A percentile compares a stretch with the other conserved stretches of the same genome.
Evolutionary conservation across 129 eudicot genomes (phyloP).

Genomic region (Lonicera japonica): DNA sequence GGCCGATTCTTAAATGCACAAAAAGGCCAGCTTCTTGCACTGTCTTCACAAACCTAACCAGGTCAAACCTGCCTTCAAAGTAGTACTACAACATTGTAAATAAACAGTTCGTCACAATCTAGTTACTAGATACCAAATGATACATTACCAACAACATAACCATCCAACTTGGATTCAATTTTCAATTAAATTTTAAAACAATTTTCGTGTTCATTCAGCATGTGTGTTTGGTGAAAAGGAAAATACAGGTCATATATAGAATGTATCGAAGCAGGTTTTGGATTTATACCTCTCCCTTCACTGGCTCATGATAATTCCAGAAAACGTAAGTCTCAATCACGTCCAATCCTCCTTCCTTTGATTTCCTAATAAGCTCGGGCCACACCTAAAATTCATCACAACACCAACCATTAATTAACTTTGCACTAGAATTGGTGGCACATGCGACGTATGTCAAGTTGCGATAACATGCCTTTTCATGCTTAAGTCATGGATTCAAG

Average conservation of each 20-base stretch:
- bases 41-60: slow-evolving; percentile 61
- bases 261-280: not conserved
- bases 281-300: slow-evolving; percentile 60
- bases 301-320: slow-evolving; percentile 85
- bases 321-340: slow-evolving; percentile 74
- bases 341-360: slow-evolving; percentile 85
- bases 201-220: no score
- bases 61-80: slow-evolving; percentile 71
- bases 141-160: not conserved
- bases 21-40: slow-evolving; percentile 75
- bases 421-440: no score
- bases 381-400: slow-evolving; percentile 44
- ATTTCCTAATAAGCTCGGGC: slow-evolving; percentile 59
- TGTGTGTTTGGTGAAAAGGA: no score
- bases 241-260: not conserved
- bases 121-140: not conserved
- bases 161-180: not conserved
- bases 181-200: no score
- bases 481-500: no score
- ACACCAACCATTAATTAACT: slow-evolving; percentile 5
- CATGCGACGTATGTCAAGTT: no score
- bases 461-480: no score
- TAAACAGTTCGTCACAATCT: not conserved
- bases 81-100: slow-evolving; percentile 39
- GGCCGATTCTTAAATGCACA: slow-evolving; percentile 80